Evolutionary conservation across 2,329 filamentous ascomycete species (phyloP), one percentile per base, ranked within the genome.

Genomic region (Fusarium siculi): DNA sequence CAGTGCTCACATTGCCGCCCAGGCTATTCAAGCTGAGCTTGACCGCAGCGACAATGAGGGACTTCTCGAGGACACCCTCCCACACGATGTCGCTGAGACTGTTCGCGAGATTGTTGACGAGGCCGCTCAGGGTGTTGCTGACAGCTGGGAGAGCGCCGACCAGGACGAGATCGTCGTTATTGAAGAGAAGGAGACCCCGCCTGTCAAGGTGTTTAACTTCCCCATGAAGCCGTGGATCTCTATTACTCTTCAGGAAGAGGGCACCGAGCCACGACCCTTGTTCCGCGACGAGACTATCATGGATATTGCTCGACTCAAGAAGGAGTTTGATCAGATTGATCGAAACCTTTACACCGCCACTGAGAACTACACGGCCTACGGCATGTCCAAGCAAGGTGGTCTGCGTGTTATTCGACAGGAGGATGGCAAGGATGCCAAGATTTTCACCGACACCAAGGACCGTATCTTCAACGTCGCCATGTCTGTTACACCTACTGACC

Each of bases 291-390:
- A 96, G 74, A 89, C 92, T 47, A 91, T 97, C 77, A 93, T 97
- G 86, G 94, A 97, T 76, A 96, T 99, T 79, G 96, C 96, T 57
- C 91, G 95, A 65, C 87, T 98, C 73, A 97, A 97, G 87, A 98
- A 98, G 84, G 95, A 97, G 9, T 98, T 98, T 78, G 96, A 99
- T 79, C 96, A 98, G 84, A 92, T 98, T 70, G 96, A 99, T 80
- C 93, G 97, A 74, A 97, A 95, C 72, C 88, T 99, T 37, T 96
- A 96, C 55, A 93, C 95, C 9, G 95, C 96, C 23, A 96, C 94
- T 32, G 92, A 94, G 79, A 93, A 92, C 68, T 97, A 96, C 84
- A 98, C 99, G 82, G 92, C 94, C 10, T 99, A 98, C 78, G 95
- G 94, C 47, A 93, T 97, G 86, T 93, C 93, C 47, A 98, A 97